Evolutionary conservation across 176 grass and related monocot species (phyloP), one percentile per base, ranked within the genome.

Genomic region (Avena eriantha): DNA sequence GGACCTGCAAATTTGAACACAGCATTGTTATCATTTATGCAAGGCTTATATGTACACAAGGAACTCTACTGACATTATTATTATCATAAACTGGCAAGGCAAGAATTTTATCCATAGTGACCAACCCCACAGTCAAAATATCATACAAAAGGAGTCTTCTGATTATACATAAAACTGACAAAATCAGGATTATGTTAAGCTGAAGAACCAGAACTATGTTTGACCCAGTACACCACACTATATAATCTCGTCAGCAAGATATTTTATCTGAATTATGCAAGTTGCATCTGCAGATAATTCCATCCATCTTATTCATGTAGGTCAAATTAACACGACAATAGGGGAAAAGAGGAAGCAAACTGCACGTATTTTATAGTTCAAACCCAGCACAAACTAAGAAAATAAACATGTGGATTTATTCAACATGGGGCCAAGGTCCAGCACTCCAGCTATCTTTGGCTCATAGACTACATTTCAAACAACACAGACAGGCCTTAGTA

Each of bases 1-100:
- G 78, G 13, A 93, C 94, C 94, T 95, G 87, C 70, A 18, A 89
- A 26, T 66, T 59, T 51, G 4, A 76, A 78, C 34, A 61, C 5
- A 80, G 10, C 67, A 34, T 4, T 73, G 14, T 36, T 7, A 73
- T 33, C 53, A 26, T 64, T 47, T 41, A 26, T 14, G 75, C 4
- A 8, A 69, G 14, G 48, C 29, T 13, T 2, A 2, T 35, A 2
- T 45, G n/a, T 66, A 55, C 26, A 76, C 72, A 65, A 50, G 22
- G 18, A 65, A 19, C 46, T 43, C 67, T 17, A 19, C 13, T 73
- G n/a, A 31, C 51, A 63, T 53, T 35, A 65, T 59, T 48, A 48
- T 45, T 50, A 49, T 74, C 47, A 74, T 49, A 74, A 29, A 16
- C 72, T 17, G 34, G n/a, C 63, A 43, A 7, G 49, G 26, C 18